Evolutionary conservation across 345 rosid species (phyloP).

Genomic region (Tarenaya hassleriana): DNA sequence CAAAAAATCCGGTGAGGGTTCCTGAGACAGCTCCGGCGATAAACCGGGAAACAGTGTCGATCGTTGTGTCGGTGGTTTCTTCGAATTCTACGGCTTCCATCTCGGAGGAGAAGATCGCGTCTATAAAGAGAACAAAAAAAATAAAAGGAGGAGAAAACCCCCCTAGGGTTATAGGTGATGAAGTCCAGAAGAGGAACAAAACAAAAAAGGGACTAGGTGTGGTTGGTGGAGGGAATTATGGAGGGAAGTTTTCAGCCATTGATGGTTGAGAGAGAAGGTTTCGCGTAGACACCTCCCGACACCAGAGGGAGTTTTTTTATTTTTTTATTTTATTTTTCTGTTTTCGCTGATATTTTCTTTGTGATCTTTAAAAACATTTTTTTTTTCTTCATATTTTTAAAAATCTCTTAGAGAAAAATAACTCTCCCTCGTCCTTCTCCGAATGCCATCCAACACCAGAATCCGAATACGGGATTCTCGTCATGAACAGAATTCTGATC

Average conservation of each 20-base stretch:
- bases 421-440: too few species aligned
- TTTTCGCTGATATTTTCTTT: constrained; percentile 8
- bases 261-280: constrained; percentile 15
- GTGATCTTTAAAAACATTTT: not conserved
- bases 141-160: not conserved
- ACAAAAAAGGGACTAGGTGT: not conserved
- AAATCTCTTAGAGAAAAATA: too few species aligned
- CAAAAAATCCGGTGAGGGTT: constrained; percentile 60
- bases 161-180: constrained; percentile 18
- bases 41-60: constrained; percentile 38
- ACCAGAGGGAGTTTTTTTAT: constrained; percentile 8
- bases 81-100: constrained; percentile 31
- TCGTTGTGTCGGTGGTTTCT: constrained; percentile 24
- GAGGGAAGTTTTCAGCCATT: constrained; percentile 22
- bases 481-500: too few species aligned
- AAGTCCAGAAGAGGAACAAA: constrained; percentile 6
- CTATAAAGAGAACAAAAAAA: constrained; percentile 22
- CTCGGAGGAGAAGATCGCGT: constrained; percentile 26
- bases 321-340: not conserved
- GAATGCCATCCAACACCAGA: too few species aligned
- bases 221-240: not conserved
- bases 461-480: too few species aligned
- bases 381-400: not conserved
- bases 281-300: constrained; percentile 18
- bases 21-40: constrained; percentile 51